Base-by-base conservation (phyloP, 192 early-diverging fungal species). In the Phycomyces blakesleeanus region DNA sequence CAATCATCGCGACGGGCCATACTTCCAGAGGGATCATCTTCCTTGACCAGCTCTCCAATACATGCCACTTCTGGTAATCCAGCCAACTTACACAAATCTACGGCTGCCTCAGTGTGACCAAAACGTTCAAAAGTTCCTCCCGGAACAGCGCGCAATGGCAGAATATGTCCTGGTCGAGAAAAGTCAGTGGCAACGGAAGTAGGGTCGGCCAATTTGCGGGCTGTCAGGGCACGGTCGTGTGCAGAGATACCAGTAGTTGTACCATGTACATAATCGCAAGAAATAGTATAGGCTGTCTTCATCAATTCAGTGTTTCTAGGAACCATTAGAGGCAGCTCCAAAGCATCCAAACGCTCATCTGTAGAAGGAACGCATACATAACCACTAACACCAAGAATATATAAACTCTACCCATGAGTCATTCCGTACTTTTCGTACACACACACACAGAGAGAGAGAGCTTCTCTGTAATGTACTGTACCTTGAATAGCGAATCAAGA, bases 161-260 rank as follows among this genome's bases (percentile, higher is more conserved):
- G 80, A 42, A 98, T 87, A 70, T 99, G 97, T 1, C 97, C 97
- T 0, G 96, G 97, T 40, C 93, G 84, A 51, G 79, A 79, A 61
- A 99, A 92, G 44, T 92, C 91, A 27, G 71, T 50, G 0, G 89
- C 86, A 21, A 83, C 83, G 55, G 81, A 78, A 14, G 68, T 68
- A 15, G 87, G 84, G 71, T 94, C 80, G 8, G 94, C 93, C 16
- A 99, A 73, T 1, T 88, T 83, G 0, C 79, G 66, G 25, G 88
- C 83, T 4, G 97, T 98, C 49, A 79, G 69, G 51, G 92, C 81
- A 34, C 97, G 87, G 73, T 97, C 97, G 54, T 85, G 81, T 0
- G 95, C 97, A 5, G 93, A 96, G 57, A 99, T 98, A 16, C 96
- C 97, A 6, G 97, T 99, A 5, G 92, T 92, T n/a, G 92, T 92